Evolutionary conservation across 164 flowering plant species (phyloP), one percentile per base, ranked within the genome.

Genomic region (Vitis labrusca): DNA sequence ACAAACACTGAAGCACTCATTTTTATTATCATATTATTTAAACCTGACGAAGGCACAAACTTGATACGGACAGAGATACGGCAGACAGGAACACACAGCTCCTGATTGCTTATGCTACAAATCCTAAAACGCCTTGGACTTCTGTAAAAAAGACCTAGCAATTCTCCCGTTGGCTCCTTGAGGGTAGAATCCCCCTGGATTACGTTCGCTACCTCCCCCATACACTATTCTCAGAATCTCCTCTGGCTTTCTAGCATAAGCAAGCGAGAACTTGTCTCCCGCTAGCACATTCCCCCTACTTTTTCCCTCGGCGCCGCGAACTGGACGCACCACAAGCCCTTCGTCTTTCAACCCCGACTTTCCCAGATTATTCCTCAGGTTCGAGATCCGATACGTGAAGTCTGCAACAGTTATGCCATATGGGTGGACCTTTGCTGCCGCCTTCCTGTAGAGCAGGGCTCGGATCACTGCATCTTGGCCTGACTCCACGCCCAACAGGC

Each of bases 381-480:
- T 65, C 2, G 97, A 91, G 3, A 93, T 86, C 32, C 66, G 52
- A 63, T 70, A 49, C 0, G 92, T 91, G 79, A 91, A 90, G 68
- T 86, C 89, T 0, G 89, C 90, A 27, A 93, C 98, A 0, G 89
- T 86, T 30, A 85, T 53, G 6, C 78, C 83, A 57, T 90, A 91
- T 0, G 97, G 97, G 0, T 8, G 2, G 56, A 93, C 94, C 50
- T 56, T 77, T 55, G 1, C 9, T 0, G 0, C 0, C 1, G 85
- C 83, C 0, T 66, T 74, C 69, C 85, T 72, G 74, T 89, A 91
- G 0, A 93, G 75, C 44, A 88, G 44, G 19, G 88, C 71, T 61
- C 97, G 66, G 3, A 90, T 82, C 1, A 90, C 89, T 0, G 98
- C 97, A 73, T 93, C 98, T 76, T 93, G 98, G 0, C 92, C 98